Evolutionary conservation across 148 eudicot species (phyloP).

Genomic region (Cornus suecica): DNA sequence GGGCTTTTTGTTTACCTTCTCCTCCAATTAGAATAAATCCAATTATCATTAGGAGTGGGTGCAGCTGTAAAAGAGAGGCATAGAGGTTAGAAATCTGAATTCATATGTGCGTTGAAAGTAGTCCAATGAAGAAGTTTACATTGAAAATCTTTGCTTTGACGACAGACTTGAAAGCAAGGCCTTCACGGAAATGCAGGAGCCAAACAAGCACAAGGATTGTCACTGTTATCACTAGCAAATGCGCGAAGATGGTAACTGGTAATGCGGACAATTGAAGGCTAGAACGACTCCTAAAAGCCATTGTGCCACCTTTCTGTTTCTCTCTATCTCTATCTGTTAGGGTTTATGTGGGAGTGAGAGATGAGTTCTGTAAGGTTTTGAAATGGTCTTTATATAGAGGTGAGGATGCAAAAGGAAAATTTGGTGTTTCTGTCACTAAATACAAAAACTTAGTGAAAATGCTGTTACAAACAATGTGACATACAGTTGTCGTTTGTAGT

Average conservation of each 20-base stretch:
- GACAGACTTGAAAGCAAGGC: constrained; percentile 48
- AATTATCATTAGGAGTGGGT: constrained; percentile 49
- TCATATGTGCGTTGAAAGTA: background rate
- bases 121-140: constrained; percentile 27
- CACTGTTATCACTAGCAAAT: constrained; percentile 39
- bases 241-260: constrained; percentile 45
- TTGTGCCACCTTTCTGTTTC: too few relatives aligned
- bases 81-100: background rate
- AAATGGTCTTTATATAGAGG: background rate
- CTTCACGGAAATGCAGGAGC: constrained; percentile 56
- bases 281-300: constrained; percentile 19
- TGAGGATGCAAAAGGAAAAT: background rate
- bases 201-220: constrained; percentile 44
- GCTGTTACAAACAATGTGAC: background rate
- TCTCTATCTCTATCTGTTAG: too few relatives aligned
- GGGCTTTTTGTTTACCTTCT: constrained; percentile 36
- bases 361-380: background rate
- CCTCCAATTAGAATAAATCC: constrained; percentile 42
- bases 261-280: constrained; percentile 14
- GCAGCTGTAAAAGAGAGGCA: constrained; percentile 33
- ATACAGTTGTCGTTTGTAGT: background rate
- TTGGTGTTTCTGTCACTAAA: background rate
- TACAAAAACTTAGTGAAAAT: background rate
- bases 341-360: background rate
- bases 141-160: constrained; percentile 47